These are phyloP conservation scores for Chlorella sp. DNA, from an alignment of 139 green algal species.

Conservation along the genomic window DNA sequence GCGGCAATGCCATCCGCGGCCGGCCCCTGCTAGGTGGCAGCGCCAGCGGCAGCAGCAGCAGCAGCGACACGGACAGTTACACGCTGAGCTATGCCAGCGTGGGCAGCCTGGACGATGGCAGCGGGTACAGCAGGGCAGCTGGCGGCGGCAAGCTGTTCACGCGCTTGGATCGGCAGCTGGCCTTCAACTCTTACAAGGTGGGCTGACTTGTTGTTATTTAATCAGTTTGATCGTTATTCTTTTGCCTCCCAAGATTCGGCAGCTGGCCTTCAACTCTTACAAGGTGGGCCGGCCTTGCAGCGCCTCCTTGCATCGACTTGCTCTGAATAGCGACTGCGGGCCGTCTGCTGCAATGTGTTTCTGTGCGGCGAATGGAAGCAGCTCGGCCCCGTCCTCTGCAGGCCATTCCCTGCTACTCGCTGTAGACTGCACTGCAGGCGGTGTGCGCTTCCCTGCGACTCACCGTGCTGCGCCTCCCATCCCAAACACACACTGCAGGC, in stretches of 20 bases:
- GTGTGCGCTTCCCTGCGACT: not conserved
- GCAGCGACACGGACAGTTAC: not conserved
- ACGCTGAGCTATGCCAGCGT: not conserved
- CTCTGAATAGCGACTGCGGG: no score
- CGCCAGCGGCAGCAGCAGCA: not conserved
- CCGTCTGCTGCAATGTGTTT: no score
- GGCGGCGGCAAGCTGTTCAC: not conserved
- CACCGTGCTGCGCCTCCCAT: not conserved
- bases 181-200: constrained; percentile 31
- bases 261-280: constrained; percentile 13
- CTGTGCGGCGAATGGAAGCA: not conserved
- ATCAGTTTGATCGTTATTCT: not conserved
- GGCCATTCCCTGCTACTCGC: not conserved
- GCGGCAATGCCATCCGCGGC: constrained; percentile 23
- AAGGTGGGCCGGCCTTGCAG: not conserved
- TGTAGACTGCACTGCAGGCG: not conserved
- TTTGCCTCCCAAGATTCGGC: not conserved
- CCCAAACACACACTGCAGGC: not conserved
- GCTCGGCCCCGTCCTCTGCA: not conserved
- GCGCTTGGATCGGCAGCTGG: constrained; percentile 14
- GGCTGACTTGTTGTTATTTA: not conserved
- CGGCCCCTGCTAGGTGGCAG: not conserved
- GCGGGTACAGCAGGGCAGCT: not conserved
- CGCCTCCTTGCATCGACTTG: no score
- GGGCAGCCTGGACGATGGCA: not conserved